Conservation (phyloP, 2,329 filamentous ascomycete genomes). For the Graphium sp. region DNA sequence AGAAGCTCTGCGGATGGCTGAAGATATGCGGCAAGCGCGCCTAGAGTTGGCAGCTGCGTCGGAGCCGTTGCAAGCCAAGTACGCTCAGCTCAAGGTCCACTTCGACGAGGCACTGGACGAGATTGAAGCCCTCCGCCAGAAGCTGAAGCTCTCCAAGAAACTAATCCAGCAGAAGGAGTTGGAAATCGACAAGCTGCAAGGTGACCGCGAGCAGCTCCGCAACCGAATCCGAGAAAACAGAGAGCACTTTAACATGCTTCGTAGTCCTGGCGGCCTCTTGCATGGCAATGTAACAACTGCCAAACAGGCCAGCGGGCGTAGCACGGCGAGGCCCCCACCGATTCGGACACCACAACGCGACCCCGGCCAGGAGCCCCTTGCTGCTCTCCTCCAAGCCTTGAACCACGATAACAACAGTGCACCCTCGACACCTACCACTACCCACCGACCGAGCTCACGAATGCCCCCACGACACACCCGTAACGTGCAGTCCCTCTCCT, state of each 20-base stretch:
- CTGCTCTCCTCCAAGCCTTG: slow-evolving; percentile 64
- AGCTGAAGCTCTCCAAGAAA: slow-evolving; percentile 58
- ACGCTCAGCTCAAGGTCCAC: slow-evolving; percentile 44
- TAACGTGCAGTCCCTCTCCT: slow-evolving; percentile 70
- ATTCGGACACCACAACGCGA: slow-evolving; percentile 15
- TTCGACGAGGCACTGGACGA: slow-evolving; percentile 52
- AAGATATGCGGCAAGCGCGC: slow-evolving; percentile 47
- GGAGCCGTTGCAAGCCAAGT: slow-evolving; percentile 36
- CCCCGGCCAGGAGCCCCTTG: slow-evolving; percentile 48
- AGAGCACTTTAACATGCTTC: slow-evolving; percentile 67
- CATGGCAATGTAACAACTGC: slow-evolving; percentile 47
- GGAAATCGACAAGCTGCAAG: slow-evolving; percentile 49
- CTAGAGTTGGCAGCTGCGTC: slow-evolving; percentile 32
- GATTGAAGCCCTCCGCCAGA: slow-evolving; percentile 43
- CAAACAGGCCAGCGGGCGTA: slow-evolving; percentile 12
- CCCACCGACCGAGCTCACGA: slow-evolving; percentile 25
- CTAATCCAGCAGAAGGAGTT: slow-evolving; percentile 65
- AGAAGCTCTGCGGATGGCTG: slow-evolving; percentile 61
- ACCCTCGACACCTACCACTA: slow-evolving; percentile 47
- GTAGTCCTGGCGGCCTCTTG: slow-evolving; percentile 55
- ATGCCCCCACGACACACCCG: slow-evolving; percentile 49
- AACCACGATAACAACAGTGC: slow-evolving; percentile 58
- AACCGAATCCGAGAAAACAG: slow-evolving; percentile 79
- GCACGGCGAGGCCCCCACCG: slow-evolving; percentile 20
- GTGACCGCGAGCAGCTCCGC: slow-evolving; percentile 63